Conservation (phyloP, 768 basidiomycete species). For the Tulasnella calospora region DNA sequence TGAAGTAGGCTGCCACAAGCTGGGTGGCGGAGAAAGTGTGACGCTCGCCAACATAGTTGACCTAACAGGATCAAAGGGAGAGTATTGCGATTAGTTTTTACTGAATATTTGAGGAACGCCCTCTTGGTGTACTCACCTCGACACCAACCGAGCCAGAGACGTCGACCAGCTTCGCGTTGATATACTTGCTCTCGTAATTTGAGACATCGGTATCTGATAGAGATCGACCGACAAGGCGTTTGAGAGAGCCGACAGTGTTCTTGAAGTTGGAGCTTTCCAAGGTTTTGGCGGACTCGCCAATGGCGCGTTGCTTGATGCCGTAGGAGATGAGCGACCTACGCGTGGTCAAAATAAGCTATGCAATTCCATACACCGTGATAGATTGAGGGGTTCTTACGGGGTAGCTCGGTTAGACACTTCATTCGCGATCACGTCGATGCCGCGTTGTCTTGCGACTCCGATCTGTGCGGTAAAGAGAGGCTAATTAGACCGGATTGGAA, state of each 20-base stretch:
- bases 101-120: background rate
- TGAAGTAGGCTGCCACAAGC: slow-evolving; percentile 84
- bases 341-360: background rate
- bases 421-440: slow-evolving; percentile 98
- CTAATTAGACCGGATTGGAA: slow-evolving; percentile 17
- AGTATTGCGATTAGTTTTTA: background rate
- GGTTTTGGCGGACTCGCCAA: slow-evolving; percentile 95
- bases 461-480: slow-evolving; percentile 50
- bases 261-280: slow-evolving; percentile 97
- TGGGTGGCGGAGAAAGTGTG: slow-evolving; percentile 81
- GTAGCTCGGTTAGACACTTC: slow-evolving; percentile 96
- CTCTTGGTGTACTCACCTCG: slow-evolving; percentile 55
- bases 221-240: slow-evolving; percentile 82
- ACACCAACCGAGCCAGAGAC: slow-evolving; percentile 75
- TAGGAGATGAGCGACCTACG: slow-evolving; percentile 89
- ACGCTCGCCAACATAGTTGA: slow-evolving; percentile 80
- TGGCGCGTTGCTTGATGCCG: slow-evolving; percentile 80
- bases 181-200: slow-evolving; percentile 83
- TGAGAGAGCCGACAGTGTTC: slow-evolving; percentile 92
- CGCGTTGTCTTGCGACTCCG: slow-evolving; percentile 90
- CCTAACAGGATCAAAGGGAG: slow-evolving; percentile 44
- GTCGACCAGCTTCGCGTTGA: slow-evolving; percentile 83
- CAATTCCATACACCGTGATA: background rate
- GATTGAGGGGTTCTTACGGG: slow-evolving; percentile 58
- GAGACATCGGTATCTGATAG: slow-evolving; percentile 74